phyloP scores from a whole-genome alignment of 1,284 basidiomycete species.

The Trichosporon sp. region DNA sequence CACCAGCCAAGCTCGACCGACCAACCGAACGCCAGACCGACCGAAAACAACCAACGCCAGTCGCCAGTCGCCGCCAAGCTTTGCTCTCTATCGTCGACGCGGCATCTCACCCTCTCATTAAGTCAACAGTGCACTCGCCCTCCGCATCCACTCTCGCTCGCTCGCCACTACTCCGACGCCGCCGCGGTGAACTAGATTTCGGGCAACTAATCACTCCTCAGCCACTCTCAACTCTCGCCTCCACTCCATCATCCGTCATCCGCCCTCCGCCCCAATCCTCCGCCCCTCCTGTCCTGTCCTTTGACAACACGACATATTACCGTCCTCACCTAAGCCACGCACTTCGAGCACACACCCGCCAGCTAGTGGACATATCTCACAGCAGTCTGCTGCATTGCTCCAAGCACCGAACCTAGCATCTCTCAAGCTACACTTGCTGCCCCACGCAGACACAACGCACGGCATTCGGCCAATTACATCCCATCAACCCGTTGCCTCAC shows the following conservation, averaged over 20 bases:
- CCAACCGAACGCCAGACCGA: no score
- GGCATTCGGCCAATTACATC: not conserved
- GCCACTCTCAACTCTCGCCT: not conserved
- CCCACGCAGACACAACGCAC: not conserved
- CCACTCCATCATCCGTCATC: not conserved
- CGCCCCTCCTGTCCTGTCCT: not conserved
- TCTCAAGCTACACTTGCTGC: not conserved
- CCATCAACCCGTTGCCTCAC: not conserved
- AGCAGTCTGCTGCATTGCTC: slow-evolving; percentile 8
- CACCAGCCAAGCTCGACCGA: not conserved
- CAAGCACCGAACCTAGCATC: slow-evolving; percentile 7
- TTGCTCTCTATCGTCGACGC: not conserved
- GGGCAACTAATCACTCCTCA: not conserved
- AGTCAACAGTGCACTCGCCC: not conserved
- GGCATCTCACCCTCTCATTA: no score
- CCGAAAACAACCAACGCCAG: not conserved
- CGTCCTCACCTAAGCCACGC: slow-evolving; percentile 18
- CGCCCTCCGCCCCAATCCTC: not conserved
- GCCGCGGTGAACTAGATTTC: no score
- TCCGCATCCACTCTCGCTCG: no score
- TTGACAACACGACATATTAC: not conserved
- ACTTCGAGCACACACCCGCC: not conserved
- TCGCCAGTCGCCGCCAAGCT: no score
- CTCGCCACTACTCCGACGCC: not conserved
- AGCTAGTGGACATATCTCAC: not conserved